phyloP scores from a whole-genome alignment of 768 basidiomycete species.

The Lactarius pseudohatsudake region DNA sequence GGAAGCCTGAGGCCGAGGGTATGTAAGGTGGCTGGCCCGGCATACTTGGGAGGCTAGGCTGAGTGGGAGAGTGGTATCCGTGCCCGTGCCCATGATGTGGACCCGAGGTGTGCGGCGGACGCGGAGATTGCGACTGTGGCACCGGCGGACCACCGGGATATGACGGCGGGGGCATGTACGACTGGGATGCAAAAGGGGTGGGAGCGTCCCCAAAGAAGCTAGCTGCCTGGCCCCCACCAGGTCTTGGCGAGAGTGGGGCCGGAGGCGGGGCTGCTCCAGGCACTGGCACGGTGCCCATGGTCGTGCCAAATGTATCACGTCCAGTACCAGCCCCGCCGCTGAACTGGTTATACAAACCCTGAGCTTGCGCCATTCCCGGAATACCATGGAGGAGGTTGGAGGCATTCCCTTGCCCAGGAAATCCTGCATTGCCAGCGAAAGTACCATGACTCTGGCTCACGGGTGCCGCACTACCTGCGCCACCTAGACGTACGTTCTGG shows the following conservation, averaged over 20 bases:
- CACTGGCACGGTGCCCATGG: background rate
- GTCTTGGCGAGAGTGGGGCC: background rate
- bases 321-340: conserved; percentile 32
- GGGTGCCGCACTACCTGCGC: conserved; percentile 47
- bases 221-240: conserved; percentile 1
- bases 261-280: conserved; percentile 1
- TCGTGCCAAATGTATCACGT: conserved; percentile 11
- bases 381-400: conserved; percentile 46
- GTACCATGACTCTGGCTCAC: conserved; percentile 49
- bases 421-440: conserved; percentile 49
- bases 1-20: background rate
- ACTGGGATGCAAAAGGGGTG: conserved; percentile 9
- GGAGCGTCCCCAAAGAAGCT: conserved; percentile 17
- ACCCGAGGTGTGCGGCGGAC: background rate
- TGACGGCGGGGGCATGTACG: background rate
- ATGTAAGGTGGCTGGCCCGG: conserved; percentile 5
- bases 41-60: background rate
- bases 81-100: background rate
- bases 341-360: conserved; percentile 37
- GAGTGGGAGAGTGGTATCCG: conserved; percentile 9
- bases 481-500: conserved; percentile 61
- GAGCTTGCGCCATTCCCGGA: conserved; percentile 49
- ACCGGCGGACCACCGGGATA: conserved; percentile 15
- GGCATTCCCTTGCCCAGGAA: conserved; percentile 49
- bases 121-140: conserved; percentile 6